Evolutionary conservation across 129 eudicot genomes (phyloP).

Genomic region (Ambrosia artemisiifolia): DNA sequence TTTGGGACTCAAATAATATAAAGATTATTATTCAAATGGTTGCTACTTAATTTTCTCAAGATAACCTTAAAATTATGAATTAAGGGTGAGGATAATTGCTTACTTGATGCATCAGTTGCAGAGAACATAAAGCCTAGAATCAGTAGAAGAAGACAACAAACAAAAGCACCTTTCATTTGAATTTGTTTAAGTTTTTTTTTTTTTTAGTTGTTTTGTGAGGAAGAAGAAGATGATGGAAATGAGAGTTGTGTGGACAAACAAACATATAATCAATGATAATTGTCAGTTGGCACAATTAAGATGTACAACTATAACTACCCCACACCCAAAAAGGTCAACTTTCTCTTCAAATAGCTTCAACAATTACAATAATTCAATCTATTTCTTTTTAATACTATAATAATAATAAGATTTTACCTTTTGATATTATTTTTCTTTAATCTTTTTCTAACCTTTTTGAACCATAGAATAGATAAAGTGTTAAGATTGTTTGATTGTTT

Average conservation of each 20-base stretch:
- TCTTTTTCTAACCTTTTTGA: no score
- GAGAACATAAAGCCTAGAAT: slow-evolving; percentile 17
- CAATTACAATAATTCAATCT: background rate
- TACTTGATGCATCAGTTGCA: slow-evolving; percentile 32
- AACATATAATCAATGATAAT: slow-evolving; percentile 4
- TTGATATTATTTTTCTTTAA: no score
- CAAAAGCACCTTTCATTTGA: slow-evolving; percentile 24
- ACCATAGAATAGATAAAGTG: no score
- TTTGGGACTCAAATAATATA: background rate
- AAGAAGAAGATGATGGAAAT: slow-evolving; percentile 20
- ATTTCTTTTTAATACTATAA: no score
- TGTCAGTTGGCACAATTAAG: slow-evolving; percentile 7
- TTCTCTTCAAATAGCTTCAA: background rate
- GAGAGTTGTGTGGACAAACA: slow-evolving; percentile 7
- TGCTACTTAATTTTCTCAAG: background rate
- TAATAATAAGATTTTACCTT: no score
- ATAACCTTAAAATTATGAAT: background rate
- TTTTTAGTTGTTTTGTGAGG: background rate
- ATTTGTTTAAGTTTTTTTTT: background rate
- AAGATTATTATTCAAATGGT: background rate
- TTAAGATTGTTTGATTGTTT: no score
- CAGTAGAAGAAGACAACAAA: slow-evolving; percentile 26
- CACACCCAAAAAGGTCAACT: slow-evolving; percentile 20
- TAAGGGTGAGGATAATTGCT: slow-evolving; percentile 6
- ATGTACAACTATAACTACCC: slow-evolving; percentile 7